Evolutionary conservation across 2,329 filamentous ascomycete species (phyloP).

Genomic region (Colletotrichum sp.): DNA sequence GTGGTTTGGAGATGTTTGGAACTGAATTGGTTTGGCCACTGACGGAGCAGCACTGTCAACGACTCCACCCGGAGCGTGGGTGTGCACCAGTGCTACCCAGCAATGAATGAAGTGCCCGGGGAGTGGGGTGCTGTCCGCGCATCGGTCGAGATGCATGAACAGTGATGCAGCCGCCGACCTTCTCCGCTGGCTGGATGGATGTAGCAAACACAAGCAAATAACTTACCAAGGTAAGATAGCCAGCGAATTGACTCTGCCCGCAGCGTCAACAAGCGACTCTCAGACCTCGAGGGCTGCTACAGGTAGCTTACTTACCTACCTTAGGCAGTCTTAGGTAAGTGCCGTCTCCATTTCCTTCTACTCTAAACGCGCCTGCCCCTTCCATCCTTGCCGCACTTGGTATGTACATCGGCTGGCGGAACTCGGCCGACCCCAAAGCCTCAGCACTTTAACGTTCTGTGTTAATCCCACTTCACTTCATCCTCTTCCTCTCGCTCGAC

Average conservation of each 20-base stretch:
- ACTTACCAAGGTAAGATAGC: background rate
- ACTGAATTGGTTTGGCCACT: background rate
- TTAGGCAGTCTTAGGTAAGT: background rate
- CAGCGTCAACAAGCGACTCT: background rate
- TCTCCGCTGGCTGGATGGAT: background rate
- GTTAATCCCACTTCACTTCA: background rate
- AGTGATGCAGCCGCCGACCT: background rate
- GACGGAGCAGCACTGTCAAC: background rate
- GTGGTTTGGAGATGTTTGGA: background rate
- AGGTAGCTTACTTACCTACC: background rate
- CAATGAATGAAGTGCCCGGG: background rate
- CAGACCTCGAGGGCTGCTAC: background rate
- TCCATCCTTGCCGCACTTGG: background rate
- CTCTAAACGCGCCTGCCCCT: background rate
- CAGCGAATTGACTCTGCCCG: background rate
- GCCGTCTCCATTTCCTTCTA: background rate
- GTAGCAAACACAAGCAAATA: background rate
- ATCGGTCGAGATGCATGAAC: background rate
- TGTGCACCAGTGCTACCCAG: background rate
- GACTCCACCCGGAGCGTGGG: background rate
- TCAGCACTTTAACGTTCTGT: background rate
- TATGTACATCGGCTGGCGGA: background rate
- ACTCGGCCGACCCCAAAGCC: background rate
- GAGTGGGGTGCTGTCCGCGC: background rate
- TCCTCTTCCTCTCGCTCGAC: background rate